Evolutionary conservation across 2,329 filamentous ascomycete genomes (phyloP), one percentile per base, ranked within the genome.

Genomic region (Trichophyton verrucosum): DNA sequence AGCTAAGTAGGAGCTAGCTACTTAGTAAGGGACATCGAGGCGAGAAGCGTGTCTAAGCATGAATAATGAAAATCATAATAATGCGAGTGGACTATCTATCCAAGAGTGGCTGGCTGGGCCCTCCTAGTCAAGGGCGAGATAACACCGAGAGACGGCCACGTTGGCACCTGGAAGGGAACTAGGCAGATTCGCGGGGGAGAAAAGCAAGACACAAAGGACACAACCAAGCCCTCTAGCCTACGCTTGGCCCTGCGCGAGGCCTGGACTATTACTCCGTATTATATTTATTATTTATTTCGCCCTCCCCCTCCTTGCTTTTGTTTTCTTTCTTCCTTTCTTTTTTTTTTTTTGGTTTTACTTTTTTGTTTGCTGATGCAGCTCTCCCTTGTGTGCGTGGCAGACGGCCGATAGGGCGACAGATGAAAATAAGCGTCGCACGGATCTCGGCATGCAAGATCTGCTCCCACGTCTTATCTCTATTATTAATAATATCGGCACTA

Each of bases 401-500:
- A 53, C 49, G 49, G 49, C 49, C 49, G 49, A 53, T 53, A 53
- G 49, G 49, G 22, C 27, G 49, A 24, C 4, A 15, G 33, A 38
- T 38, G 33, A 9, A 38, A 38, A 38, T 11, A 11, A 33, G 13
- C 22, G 49, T 53, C 49, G 49, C 49, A 53, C 49, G 49, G 49
- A 53, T 53, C 49, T 53, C 49, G 49, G 49, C 49, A 53, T 53
- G 49, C 49, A 53, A 53, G 49, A 53, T 53, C 11, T 13, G 9
- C 49, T 17, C 22, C n/a, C 49, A 38, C 33, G 33, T 13, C 33
- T 38, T 38, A 38, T 38, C 33, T 38, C 33, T 38, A 13, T 38
- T 38, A 38, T 4, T 38, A 38, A 38, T 30, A 30, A 30, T 30
- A 30, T 30, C 6, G 27, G 33, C 33, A 38, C 3, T 9, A 38